Evolutionary conservation across 176 grass and related monocot genomes (phyloP).

Genomic region (Calamus simplicifolius): DNA sequence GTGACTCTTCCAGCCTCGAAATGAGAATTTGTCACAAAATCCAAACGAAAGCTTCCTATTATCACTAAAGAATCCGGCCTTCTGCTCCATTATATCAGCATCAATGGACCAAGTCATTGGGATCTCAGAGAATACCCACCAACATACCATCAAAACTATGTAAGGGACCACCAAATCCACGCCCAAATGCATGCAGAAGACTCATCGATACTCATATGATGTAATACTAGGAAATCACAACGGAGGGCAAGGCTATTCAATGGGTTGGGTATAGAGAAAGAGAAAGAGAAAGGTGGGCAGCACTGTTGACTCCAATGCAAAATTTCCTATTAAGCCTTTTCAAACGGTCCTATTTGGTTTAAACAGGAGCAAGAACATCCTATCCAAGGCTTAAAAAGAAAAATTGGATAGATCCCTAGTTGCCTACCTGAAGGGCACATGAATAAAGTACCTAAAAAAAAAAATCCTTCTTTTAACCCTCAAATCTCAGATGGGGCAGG

Average conservation of each 20-base stretch:
- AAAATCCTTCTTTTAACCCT: too few species aligned
- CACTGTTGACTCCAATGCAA: constrained; percentile 5
- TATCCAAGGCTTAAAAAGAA: not conserved
- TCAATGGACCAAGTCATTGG: constrained; percentile 47
- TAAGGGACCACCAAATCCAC: not conserved
- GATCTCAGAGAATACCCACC: constrained; percentile 2
- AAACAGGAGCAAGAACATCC: not conserved
- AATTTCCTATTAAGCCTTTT: not conserved
- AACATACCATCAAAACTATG: constrained; percentile 20
- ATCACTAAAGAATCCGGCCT: constrained; percentile 15
- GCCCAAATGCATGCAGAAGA: constrained; percentile 12
- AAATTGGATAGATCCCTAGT: not conserved
- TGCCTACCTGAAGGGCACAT: too few species aligned
- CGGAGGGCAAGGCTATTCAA: not conserved
- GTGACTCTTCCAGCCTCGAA: constrained; percentile 38
- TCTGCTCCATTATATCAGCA: constrained; percentile 41
- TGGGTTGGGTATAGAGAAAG: not conserved
- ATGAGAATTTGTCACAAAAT: constrained; percentile 48
- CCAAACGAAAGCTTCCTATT: constrained; percentile 26
- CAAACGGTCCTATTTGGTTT: not conserved
- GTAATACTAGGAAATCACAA: too few species aligned
- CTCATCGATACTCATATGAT: constrained; percentile 1
- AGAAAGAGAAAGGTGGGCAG: not conserved
- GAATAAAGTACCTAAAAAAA: too few species aligned
- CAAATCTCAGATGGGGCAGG: too few species aligned